These are phyloP conservation scores for Trichoderma brevicompactum DNA, from an alignment of 2,329 filamentous ascomycete species.

Conservation along the genomic window DNA sequence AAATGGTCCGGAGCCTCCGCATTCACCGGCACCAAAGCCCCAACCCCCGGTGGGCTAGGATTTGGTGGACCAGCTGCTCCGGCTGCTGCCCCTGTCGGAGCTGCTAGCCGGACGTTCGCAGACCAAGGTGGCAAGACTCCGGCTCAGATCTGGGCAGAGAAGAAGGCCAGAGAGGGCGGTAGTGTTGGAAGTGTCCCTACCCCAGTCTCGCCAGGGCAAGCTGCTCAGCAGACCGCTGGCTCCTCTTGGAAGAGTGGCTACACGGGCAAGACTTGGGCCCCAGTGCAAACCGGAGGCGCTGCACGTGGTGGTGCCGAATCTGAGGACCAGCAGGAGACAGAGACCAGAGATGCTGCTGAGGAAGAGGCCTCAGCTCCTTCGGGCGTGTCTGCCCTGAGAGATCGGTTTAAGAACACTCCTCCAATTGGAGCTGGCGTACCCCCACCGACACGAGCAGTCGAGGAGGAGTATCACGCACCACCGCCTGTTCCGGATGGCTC, in stretches of 20 bases:
- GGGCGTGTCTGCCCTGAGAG: constrained; percentile 74
- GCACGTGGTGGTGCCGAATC: constrained; percentile 58
- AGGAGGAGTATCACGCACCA: constrained; percentile 55
- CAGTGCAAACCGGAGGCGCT: constrained; percentile 71
- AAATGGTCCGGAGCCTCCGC: constrained; percentile 74
- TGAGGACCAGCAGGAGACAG: constrained; percentile 65
- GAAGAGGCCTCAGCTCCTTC: constrained; percentile 61
- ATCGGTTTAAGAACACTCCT: constrained; percentile 79
- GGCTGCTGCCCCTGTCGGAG: constrained; percentile 66
- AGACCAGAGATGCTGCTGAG: constrained; percentile 50
- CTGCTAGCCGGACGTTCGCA: constrained; percentile 90
- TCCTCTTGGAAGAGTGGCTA: constrained; percentile 90
- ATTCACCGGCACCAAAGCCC: constrained; percentile 89
- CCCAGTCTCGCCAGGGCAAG: constrained; percentile 54
- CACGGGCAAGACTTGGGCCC: constrained; percentile 83
- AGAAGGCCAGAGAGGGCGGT: constrained; percentile 79
- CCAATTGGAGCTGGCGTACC: constrained; percentile 63
- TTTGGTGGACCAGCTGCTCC: constrained; percentile 63
- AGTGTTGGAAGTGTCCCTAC: constrained; percentile 48
- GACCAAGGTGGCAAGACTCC: constrained; percentile 95
- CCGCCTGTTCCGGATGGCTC: constrained; percentile 59
- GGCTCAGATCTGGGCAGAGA: constrained; percentile 96
- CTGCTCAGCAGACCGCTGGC: constrained; percentile 73
- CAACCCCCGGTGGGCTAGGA: constrained; percentile 71
- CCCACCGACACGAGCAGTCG: constrained; percentile 45